A percentile compares a stretch with the other conserved stretches of the same genome.
Conservation (phyloP, 345 rosid species). For the Eutrema japonicum region DNA sequence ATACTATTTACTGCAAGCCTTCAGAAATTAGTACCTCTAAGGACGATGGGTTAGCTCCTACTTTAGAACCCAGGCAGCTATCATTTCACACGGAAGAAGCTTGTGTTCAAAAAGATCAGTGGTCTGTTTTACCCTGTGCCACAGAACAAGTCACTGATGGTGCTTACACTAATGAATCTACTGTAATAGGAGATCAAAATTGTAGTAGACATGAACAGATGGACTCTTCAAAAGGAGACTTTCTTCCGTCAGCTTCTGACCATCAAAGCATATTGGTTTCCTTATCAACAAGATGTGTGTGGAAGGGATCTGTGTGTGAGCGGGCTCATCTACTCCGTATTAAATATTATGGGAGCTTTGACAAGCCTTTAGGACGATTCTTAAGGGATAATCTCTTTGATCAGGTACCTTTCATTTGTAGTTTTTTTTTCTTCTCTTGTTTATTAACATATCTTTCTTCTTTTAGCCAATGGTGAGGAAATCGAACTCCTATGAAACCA, state of each 20-base stretch:
- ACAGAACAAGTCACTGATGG: conserved; percentile 39
- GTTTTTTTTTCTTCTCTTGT: neutral
- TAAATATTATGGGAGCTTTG: conserved; percentile 93
- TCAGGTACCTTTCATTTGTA: conserved; percentile 57
- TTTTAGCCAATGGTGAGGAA: conserved; percentile 24
- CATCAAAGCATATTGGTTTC: conserved; percentile 98
- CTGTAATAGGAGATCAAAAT: conserved; percentile 42
- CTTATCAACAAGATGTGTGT: conserved; percentile 84
- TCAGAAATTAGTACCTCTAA: conserved; percentile 38
- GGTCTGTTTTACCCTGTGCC: conserved; percentile 32
- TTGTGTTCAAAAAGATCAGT: conserved; percentile 36
- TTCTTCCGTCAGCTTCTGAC: conserved; percentile 89
- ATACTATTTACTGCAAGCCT: conserved; percentile 33
- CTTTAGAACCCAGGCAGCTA: conserved; percentile 46
- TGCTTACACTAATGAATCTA: conserved; percentile 34
- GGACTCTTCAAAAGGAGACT: conserved; percentile 72
- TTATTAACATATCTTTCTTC: conserved; percentile 6
- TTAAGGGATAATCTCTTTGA: conserved; percentile 88
- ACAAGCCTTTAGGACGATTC: conserved; percentile 92
- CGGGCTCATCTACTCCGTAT: conserved; percentile 85
- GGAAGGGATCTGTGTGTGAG: conserved; percentile 95
- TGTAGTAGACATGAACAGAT: conserved; percentile 47
- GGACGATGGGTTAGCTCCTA: conserved; percentile 42
- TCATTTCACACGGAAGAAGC: conserved; percentile 32
- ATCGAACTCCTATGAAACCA: conserved; percentile 16